Base-by-base conservation (phyloP, 2,329 filamentous ascomycete genomes). In the Calonectria leucothoes region DNA sequence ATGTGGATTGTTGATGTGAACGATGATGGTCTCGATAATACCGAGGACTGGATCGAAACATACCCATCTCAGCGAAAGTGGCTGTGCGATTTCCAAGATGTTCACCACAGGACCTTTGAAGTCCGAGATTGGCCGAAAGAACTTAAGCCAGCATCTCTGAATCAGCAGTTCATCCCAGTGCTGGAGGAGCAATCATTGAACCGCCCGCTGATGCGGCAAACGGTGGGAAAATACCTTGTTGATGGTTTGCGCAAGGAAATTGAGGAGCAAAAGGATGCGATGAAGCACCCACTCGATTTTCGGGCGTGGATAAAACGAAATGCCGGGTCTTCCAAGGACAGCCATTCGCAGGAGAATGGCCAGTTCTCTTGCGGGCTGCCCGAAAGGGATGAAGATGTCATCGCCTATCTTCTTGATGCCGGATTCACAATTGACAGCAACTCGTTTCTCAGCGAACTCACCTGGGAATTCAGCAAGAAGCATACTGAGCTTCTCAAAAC, bases 31-130 rank as follows among this genome's bases (percentile, higher is more conserved):
- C 82, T 82, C 0, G 83, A 84, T 0, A 84, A 88, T 2, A 80
- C 85, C 0, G 55, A 14, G 4, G 83, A 91, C 20, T 94, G 92
- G 93, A 94, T 95, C 51, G 88, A 92, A 69, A 90, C 93, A 0
- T 91, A 87, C 69, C 87, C 86, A 0, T 95, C 93, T 0, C 94
- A 96, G 73, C 83, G 88, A 0, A 96, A 96, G 78, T 95, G 94
- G 87, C 72, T 86, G 0, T 89, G 87, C 31, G 86, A 89, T 39
- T 87, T 87, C 31, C 45, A 80, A 0, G 88, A 91, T 10, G 74
- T 81, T 72, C 68, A 87, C 42, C 87, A 93, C 55, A 86, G 92
- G 3, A 94, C 91, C 0, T 91, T 96, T 29, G 93, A 95, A 75
- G 87, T 95, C 6, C 85, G 89, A 5, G 87, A 85, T 27, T 84